Evolutionary conservation across 306 rosid genomes (phyloP).

Genomic region (Prunus armeniaca): DNA sequence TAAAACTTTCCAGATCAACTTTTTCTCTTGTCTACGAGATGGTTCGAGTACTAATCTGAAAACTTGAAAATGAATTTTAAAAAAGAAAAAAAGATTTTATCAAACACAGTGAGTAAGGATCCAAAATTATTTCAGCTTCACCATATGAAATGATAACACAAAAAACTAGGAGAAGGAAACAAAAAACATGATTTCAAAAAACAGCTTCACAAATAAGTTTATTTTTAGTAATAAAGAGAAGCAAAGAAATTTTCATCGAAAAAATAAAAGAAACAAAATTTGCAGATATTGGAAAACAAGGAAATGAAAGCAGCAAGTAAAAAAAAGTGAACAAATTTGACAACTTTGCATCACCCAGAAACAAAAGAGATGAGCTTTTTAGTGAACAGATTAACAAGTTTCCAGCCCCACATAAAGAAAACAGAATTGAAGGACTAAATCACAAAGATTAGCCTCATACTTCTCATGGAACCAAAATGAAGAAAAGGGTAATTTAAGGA

Average conservation of each 20-base stretch:
- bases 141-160: not conserved
- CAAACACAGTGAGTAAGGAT: not conserved
- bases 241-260: not conserved
- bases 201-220: not conserved
- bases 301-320: not conserved
- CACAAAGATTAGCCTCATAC: slow-evolving; percentile 13
- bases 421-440: not conserved
- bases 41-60: not conserved
- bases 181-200: not conserved
- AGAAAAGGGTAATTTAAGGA: not conserved
- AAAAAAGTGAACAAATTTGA: not conserved
- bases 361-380: not conserved
- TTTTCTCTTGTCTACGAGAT: not conserved
- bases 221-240: not conserved
- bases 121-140: not conserved
- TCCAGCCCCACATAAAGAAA: not conserved
- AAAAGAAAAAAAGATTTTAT: no score
- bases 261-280: not conserved
- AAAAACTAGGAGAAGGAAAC: not conserved
- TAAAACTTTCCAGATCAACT: not conserved
- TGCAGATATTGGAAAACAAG: not conserved
- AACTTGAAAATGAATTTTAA: not conserved
- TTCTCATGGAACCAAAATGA: slow-evolving; percentile 21
- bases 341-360: slow-evolving; percentile 2
- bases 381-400: not conserved